A percentile compares a stretch with the other conserved stretches of the same genome.
Conservation (phyloP, 345 rosid genomes). For the Arabidopsis thaliana region DNA sequence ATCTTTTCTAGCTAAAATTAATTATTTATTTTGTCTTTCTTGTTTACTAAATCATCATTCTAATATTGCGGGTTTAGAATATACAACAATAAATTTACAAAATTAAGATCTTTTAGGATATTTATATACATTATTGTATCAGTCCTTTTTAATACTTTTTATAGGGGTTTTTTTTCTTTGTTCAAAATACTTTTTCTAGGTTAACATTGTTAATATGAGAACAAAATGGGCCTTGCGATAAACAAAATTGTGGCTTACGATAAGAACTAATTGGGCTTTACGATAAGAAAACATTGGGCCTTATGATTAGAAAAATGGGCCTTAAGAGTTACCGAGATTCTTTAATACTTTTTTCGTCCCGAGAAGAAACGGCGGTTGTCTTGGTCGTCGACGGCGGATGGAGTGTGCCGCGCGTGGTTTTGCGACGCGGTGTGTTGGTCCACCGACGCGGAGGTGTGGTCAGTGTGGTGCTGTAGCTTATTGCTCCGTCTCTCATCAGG, state of each 20-base stretch:
- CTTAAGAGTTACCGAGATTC: background rate
- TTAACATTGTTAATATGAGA: too few species aligned
- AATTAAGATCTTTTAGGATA: too few species aligned
- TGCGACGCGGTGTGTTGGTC: conserved; percentile 68
- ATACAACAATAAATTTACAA: background rate
- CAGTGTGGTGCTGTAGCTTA: conserved; percentile 83
- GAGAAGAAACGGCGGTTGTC: conserved; percentile 7
- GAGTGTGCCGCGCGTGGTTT: conserved; percentile 83
- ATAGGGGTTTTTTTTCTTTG: too few species aligned
- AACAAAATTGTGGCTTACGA: too few species aligned
- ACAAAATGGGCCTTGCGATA: too few species aligned
- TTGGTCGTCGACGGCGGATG: conserved; percentile 49
- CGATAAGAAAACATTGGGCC: conserved; percentile 19
- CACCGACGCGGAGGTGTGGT: conserved; percentile 64
- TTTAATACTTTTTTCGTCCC: background rate
- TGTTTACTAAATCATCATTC: background rate
- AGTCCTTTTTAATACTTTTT: too few species aligned
- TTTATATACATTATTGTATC: too few species aligned
- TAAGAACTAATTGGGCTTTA: conserved; percentile 2
- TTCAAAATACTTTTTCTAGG: too few species aligned
- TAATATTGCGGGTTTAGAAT: background rate
- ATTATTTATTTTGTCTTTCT: background rate
- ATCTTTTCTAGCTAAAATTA: background rate
- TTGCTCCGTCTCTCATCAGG: conserved; percentile 92
- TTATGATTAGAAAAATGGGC: conserved; percentile 13